Evolutionary conservation across 805 yeast genomes (phyloP), one percentile per base, ranked within the genome.

Genomic region (Dipodascopsis uninucleata): DNA sequence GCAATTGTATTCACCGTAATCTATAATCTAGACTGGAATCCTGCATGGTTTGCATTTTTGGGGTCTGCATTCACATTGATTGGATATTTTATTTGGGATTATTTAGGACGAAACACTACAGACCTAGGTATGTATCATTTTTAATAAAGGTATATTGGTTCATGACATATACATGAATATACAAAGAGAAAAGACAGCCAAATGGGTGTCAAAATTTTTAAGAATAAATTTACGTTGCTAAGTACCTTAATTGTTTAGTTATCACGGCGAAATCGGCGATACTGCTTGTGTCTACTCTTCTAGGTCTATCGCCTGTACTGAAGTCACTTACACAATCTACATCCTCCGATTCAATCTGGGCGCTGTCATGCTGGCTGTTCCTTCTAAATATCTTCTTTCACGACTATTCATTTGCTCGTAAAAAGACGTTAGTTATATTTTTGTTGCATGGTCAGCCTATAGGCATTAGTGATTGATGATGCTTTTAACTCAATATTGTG

Each of bases 281-380:
- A 2, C 66, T 93, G 22, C 81, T 89, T 9, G 72, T 81, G 1
- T 75, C 89, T 47, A 76, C 85, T 3, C 68, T 89, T 31, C 68
- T 87, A 32, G 80, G 93, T 1, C 70, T 90, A 33, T 84, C 97
- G 0, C 98, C 98, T 0, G 90, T 93, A 1, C 72, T 93, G 39
- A 83, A 85, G 56, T 87, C 96, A 0, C 71, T 93, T 33, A 87
- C 96, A 0, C 78, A 80, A 57, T 83, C 96, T 0, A 87, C 96
- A 0, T 79, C 96, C 0, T 82, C 93, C 0, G 97, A 93, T 67
- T 86, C 96, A 12, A 87, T 93, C 48, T 90, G 97, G 97, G 88
- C 95, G 0, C 65, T 93, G 3, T 78, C 94, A 5, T 79, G 82
- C 36, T 82, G 96, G 80, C 69, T 93, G 12, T 79, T 85, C 25